Conservation (phyloP, 2,329 filamentous ascomycete genomes). For the Ascochyta fabae region DNA sequence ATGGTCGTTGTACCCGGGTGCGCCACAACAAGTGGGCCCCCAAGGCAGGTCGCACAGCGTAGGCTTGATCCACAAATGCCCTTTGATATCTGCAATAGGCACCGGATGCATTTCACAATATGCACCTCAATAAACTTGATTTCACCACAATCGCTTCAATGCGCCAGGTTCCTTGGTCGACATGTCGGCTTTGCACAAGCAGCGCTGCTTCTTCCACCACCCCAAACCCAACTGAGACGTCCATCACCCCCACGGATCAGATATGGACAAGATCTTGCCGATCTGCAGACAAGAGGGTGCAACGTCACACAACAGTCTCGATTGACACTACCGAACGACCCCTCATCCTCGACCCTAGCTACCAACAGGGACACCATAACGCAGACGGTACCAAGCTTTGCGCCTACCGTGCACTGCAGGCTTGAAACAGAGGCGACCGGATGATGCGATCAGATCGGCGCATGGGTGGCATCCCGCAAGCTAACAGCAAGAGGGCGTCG, state of each 20-base stretch:
- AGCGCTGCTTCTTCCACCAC: slow-evolving; percentile 2
- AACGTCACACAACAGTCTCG: slow-evolving; percentile 28
- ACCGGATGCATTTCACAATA: slow-evolving; percentile 2
- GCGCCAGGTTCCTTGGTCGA: background rate
- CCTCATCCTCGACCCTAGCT: slow-evolving; percentile 13
- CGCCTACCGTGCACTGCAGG: slow-evolving; percentile 15
- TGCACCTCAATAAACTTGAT: slow-evolving; percentile 12
- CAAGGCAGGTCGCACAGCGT: slow-evolving; percentile 24
- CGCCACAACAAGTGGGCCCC: slow-evolving; percentile 22
- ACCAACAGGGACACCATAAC: slow-evolving; percentile 7
- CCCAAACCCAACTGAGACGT: slow-evolving; percentile 20
- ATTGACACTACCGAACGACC: slow-evolving; percentile 26
- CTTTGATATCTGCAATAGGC: slow-evolving; percentile 2
- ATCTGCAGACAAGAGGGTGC: slow-evolving; percentile 28
- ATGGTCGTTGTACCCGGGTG: slow-evolving; percentile 19
- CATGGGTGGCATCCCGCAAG: slow-evolving; percentile 1
- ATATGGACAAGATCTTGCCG: slow-evolving; percentile 22
- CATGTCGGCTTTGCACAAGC: background rate
- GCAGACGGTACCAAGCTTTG: slow-evolving; percentile 6
- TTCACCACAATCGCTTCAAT: background rate
- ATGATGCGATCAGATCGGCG: slow-evolving; percentile 5
- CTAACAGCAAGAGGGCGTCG: background rate
- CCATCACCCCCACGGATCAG: slow-evolving; percentile 12
- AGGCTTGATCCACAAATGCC: slow-evolving; percentile 5
- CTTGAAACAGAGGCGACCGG: slow-evolving; percentile 18